Evolutionary conservation across 2,329 filamentous ascomycete species (phyloP).

Genomic region (Phyllachora maydis): DNA sequence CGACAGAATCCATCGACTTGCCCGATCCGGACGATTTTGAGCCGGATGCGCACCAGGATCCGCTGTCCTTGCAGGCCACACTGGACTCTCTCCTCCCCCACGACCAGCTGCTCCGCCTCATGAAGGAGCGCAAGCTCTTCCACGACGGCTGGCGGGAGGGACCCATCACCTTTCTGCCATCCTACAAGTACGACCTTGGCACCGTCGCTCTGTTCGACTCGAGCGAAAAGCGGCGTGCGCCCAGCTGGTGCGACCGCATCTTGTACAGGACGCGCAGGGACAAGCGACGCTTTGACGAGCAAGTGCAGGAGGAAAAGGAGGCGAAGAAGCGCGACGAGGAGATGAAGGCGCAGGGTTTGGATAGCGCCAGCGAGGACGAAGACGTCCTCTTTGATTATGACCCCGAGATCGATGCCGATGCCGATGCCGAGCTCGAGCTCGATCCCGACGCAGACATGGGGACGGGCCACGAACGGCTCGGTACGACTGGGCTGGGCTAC

Average conservation of each 20-base stretch:
- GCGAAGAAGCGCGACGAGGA: constrained; percentile 59
- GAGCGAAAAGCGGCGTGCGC: constrained; percentile 79
- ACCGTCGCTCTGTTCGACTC: constrained; percentile 83
- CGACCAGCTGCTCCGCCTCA: constrained; percentile 63
- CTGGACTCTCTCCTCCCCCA: constrained; percentile 73
- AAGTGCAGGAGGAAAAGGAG: constrained; percentile 40
- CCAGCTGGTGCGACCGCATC: constrained; percentile 94
- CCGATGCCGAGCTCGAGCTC: constrained; percentile 12
- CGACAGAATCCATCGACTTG: constrained; percentile 12
- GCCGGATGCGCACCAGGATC: constrained; percentile 53
- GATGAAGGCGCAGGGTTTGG: constrained; percentile 63
- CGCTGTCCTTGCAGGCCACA: constrained; percentile 72
- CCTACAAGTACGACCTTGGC: constrained; percentile 97
- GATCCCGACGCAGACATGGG: no score
- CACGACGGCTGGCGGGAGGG: constrained; percentile 88
- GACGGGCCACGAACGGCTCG: no score
- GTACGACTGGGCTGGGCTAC: constrained; percentile 30
- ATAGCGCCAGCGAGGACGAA: constrained; percentile 54
- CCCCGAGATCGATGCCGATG: constrained; percentile 50
- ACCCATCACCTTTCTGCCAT: constrained; percentile 69
- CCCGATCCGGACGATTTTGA: constrained; percentile 46
- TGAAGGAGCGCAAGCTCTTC: constrained; percentile 59
- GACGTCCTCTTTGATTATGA: constrained; percentile 80
- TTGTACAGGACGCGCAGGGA: constrained; percentile 62
- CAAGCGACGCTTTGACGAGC: constrained; percentile 42